A percentile compares a stretch with the other conserved stretches of the same genome.
phyloP scores from a whole-genome alignment of 345 rosid genomes.

The Camelina sativa region DNA sequence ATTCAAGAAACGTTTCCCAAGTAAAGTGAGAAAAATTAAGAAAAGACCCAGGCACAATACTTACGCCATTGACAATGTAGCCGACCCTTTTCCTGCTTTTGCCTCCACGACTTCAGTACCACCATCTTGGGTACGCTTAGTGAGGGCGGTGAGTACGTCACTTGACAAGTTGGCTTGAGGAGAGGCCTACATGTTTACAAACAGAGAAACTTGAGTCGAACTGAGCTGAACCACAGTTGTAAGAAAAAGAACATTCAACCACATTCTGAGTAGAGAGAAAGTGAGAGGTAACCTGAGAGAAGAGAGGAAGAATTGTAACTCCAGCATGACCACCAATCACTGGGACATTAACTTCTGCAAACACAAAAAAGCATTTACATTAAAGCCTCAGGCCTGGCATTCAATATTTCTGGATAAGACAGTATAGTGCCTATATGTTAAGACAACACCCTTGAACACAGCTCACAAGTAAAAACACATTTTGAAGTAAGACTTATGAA shows the following conservation, averaged over 20 bases:
- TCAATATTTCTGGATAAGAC: background rate
- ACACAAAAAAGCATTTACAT: slow-evolving; percentile 17
- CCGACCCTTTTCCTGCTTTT: slow-evolving; percentile 94
- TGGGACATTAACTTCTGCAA: slow-evolving; percentile 74
- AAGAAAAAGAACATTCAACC: background rate
- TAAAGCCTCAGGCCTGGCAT: background rate
- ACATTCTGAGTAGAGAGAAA: slow-evolving; percentile 12
- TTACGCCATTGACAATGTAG: slow-evolving; percentile 92
- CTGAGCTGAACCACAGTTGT: background rate
- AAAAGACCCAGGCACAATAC: slow-evolving; percentile 34
- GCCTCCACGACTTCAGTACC: slow-evolving; percentile 95
- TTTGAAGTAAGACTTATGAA: background rate
- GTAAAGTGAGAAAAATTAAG: background rate
- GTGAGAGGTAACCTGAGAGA: slow-evolving; percentile 64
- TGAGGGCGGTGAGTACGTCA: slow-evolving; percentile 69
- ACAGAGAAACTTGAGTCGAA: slow-evolving; percentile 17
- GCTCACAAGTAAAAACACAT: background rate
- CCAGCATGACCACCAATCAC: slow-evolving; percentile 95
- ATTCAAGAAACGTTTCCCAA: background rate
- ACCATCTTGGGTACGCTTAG: slow-evolving; percentile 90
- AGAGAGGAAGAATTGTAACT: slow-evolving; percentile 76
- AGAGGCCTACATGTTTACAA: slow-evolving; percentile 57
- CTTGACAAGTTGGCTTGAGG: slow-evolving; percentile 67
- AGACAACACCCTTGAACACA: background rate
- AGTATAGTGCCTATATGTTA: background rate